Percentiles rank a stretch among this genome's conserved stretches.
phyloP scores from a whole-genome alignment of 257 asterid genomes.

The Solanum clarkiae region DNA sequence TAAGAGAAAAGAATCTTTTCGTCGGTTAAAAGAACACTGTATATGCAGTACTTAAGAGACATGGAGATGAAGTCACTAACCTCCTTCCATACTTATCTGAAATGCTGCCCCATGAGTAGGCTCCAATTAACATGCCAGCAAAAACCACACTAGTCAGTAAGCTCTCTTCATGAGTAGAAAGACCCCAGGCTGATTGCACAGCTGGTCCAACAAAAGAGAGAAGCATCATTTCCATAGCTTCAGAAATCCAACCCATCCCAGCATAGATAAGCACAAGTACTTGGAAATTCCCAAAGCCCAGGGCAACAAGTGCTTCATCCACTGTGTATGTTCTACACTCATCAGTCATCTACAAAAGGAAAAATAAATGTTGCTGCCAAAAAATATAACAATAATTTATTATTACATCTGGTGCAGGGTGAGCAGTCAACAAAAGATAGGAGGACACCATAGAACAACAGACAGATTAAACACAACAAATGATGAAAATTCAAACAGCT shows the following conservation, averaged over 20 bases:
- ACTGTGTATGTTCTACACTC: slow-evolving; percentile 33
- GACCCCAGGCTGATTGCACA: slow-evolving; percentile 58
- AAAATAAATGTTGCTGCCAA: background rate
- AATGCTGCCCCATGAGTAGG: slow-evolving; percentile 63
- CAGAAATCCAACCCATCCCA: slow-evolving; percentile 75
- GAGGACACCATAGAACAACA: background rate
- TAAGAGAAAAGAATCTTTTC: background rate
- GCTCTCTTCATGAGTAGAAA: slow-evolving; percentile 66
- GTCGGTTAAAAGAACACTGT: background rate
- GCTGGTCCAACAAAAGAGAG: slow-evolving; percentile 73
- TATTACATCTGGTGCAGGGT: background rate
- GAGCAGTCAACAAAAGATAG: background rate
- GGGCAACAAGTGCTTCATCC: slow-evolving; percentile 57
- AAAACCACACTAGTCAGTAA: slow-evolving; percentile 50
- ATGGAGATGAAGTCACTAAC: slow-evolving; percentile 10
- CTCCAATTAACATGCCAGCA: slow-evolving; percentile 66
- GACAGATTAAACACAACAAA: background rate
- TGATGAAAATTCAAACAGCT: background rate
- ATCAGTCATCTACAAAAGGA: slow-evolving; percentile 42
- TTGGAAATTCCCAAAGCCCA: slow-evolving; percentile 73
- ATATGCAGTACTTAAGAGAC: background rate
- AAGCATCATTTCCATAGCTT: slow-evolving; percentile 88
- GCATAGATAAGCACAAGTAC: slow-evolving; percentile 46
- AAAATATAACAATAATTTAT: background rate
- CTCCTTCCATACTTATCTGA: slow-evolving; percentile 71